Conservation (phyloP, 805 yeast species). For the Zygosaccharomyces pseudorouxii region DNA sequence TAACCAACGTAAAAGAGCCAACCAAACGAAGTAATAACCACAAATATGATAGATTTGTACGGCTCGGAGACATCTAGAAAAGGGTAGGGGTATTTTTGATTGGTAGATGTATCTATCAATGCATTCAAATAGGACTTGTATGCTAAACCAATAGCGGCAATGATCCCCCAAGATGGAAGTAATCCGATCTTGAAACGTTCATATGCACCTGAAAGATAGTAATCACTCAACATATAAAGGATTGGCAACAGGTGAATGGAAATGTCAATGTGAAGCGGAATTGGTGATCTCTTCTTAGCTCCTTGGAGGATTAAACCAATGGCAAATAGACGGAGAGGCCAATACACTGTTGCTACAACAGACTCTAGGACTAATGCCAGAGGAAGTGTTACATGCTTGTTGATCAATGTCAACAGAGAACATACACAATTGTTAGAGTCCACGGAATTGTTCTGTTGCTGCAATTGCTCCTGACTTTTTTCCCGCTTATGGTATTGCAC, state of each 20-base stretch:
- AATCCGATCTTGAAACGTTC: conserved; percentile 36
- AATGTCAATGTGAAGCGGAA: conserved; percentile 51
- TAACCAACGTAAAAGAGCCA: conserved; percentile 31
- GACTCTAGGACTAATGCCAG: conserved; percentile 54
- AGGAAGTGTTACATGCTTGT: conserved; percentile 39
- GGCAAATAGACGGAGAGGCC: conserved; percentile 59
- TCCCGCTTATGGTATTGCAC: neutral
- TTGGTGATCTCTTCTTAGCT: conserved; percentile 24
- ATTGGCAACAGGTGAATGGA: conserved; percentile 59
- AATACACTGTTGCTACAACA: conserved; percentile 59
- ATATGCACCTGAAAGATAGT: conserved; percentile 45
- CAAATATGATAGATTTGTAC: conserved; percentile 46
- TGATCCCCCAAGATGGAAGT: conserved; percentile 39
- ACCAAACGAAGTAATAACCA: conserved; percentile 39
- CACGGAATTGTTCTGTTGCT: neutral
- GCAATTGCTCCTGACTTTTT: neutral
- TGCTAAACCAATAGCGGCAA: conserved; percentile 38
- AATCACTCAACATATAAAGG: conserved; percentile 48
- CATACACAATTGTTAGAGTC: neutral
- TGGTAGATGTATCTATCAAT: conserved; percentile 43
- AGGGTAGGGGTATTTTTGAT: conserved; percentile 61
- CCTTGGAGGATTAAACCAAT: conserved; percentile 44
- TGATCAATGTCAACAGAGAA: conserved; percentile 26
- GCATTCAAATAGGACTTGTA: conserved; percentile 53
- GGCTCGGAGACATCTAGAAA: conserved; percentile 52